Conservation (phyloP, 352 stramenopile species). For the Phytophthora pisi region DNA sequence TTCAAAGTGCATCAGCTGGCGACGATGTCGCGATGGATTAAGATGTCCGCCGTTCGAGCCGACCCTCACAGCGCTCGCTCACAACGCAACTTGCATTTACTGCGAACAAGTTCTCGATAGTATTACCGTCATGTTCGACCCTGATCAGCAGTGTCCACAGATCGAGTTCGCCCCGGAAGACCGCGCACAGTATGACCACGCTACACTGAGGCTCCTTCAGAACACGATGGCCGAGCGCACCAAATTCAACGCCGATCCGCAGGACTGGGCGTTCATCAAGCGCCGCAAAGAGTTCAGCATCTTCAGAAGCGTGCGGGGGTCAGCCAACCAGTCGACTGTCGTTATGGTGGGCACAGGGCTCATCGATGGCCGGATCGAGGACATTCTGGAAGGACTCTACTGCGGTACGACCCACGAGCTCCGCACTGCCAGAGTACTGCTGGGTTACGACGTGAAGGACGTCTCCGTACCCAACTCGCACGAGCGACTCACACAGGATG, state of each 20-base stretch:
- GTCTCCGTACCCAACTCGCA: constrained; percentile 36
- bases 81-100: constrained; percentile 16
- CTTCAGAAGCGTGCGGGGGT: constrained; percentile 37
- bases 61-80: not conserved
- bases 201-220: constrained; percentile 24
- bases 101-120: too few relatives aligned
- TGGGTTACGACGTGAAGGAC: constrained; percentile 43
- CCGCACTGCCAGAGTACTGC: constrained; percentile 35
- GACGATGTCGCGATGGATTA: constrained; percentile 11
- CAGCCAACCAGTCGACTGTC: constrained; percentile 32
- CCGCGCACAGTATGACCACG: constrained; percentile 31
- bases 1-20: constrained; percentile 6
- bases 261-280: constrained; percentile 42
- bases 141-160: constrained; percentile 26
- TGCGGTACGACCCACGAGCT: constrained; percentile 50
- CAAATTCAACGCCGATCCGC: constrained; percentile 33
- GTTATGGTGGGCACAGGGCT: constrained; percentile 39
- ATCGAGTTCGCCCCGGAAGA: constrained; percentile 28
- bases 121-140: constrained; percentile 13
- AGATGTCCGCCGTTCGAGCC: constrained; percentile 2
- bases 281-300: constrained; percentile 36
- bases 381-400: constrained; percentile 56
- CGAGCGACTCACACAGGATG: constrained; percentile 31
- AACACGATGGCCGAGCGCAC: constrained; percentile 32
- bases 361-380: constrained; percentile 32